Base-by-base conservation (phyloP, 192 early-diverging fungal species). In the Entomortierella lignicola region DNA sequence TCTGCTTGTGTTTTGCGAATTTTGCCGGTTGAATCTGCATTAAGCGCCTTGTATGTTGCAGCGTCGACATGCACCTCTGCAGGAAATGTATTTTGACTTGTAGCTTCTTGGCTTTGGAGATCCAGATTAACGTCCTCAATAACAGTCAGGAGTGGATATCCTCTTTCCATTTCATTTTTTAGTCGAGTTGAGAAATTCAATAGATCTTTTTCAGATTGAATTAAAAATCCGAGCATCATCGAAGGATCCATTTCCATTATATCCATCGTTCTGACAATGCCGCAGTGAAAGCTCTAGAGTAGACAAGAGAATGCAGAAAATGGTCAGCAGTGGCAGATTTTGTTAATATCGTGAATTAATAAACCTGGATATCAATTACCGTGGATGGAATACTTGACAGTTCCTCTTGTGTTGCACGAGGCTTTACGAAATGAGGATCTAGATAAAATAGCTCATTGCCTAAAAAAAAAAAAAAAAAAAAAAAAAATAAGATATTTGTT, bases 161-260 rank as follows among this genome's bases (percentile, higher is more conserved):
- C 44, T 25, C 48, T 17, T 20, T 79, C 66, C 74, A 79, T 79
- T 12, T 65, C 60, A 48, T 29, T 48, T 29, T 69, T 66, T 32
- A 75, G 41, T 69, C 80, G 60, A 12, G 23, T 27, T 6, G 50
- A 44, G n/a, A 81, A 47, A 32, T 82, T 54, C 20, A 50, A 29
- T 43, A 83, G 55, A 34, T 83, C 82, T 8, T 63, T 47, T 31
- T n/a, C 21, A 0, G 67, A 80, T 20, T 55, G 71, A 54, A 72
- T 80, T 29, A 83, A 56, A 43, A 83, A 83, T 13, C 75, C 82
- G n/a, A 83, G 63, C 65, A 83, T 58, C 82, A 83, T 83, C 0
- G 82, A 83, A 2, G 82, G 82, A 37, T 83, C 82, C 66, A 83
- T 27, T 44, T 83, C 82, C 26, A 61, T 27, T 20, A 83, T 75